Evolutionary conservation across 345 rosid species (phyloP).

Genomic region (Aquilaria sinensis): DNA sequence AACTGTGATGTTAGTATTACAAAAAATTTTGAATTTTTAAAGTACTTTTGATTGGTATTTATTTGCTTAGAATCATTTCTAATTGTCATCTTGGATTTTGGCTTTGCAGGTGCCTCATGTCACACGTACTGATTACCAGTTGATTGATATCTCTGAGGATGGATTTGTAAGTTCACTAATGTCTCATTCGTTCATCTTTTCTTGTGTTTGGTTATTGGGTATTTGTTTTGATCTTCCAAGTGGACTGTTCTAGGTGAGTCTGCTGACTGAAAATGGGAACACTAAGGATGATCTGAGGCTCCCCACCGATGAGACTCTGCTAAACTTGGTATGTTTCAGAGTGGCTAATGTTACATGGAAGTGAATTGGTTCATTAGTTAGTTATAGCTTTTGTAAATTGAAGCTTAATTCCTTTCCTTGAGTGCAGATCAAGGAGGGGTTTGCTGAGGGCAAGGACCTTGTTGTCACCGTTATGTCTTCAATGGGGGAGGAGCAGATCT

Average conservation of each 20-base stretch:
- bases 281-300: constrained; percentile 44
- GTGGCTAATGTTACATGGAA: too few relatives aligned
- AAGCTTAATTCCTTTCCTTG: neutral
- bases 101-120: constrained; percentile 45
- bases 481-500: constrained; percentile 55
- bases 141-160: constrained; percentile 62
- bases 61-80: neutral
- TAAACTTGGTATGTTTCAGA: constrained; percentile 17
- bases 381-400: too few relatives aligned
- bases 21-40: neutral
- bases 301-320: constrained; percentile 37
- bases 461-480: constrained; percentile 44
- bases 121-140: constrained; percentile 52
- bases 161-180: constrained; percentile 40
- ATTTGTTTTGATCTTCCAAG: neutral
- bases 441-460: constrained; percentile 42
- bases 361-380: too few relatives aligned
- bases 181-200: neutral
- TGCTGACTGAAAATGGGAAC: constrained; percentile 33
- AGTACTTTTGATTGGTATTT: neutral
- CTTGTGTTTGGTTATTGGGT: neutral
- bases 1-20: constrained; percentile 49
- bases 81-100: neutral
- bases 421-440: constrained; percentile 40
- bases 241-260: constrained; percentile 21